Percentiles rank a stretch among this genome's conserved stretches.
Conservation (phyloP, 257 asterid species). For the Penstemon barbatus region DNA sequence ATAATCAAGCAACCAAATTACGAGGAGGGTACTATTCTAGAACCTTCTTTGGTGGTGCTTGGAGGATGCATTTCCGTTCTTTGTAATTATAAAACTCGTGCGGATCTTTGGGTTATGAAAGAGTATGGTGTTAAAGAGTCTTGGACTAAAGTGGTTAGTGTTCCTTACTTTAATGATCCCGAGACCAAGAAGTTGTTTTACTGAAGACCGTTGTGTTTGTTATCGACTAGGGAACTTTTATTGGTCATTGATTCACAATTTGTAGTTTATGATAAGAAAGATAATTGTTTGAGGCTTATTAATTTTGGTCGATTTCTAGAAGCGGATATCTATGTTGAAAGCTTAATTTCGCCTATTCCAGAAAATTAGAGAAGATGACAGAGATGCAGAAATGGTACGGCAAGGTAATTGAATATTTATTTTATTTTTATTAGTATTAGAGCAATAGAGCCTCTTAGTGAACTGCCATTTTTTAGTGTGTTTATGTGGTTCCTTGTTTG, state of each 20-base stretch:
- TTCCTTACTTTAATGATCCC: conserved; percentile 30
- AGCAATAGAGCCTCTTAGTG: too few relatives aligned
- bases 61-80: conserved; percentile 41
- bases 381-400: conserved; percentile 4
- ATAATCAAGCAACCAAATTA: conserved; percentile 40
- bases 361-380: neutral
- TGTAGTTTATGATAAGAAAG: conserved; percentile 38
- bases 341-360: conserved; percentile 40
- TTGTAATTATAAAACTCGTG: conserved; percentile 17
- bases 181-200: neutral
- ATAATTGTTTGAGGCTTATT: conserved; percentile 23
- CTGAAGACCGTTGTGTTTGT: conserved; percentile 33
- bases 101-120: conserved; percentile 53
- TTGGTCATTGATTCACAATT: conserved; percentile 27
- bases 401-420: neutral
- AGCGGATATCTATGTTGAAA: conserved; percentile 45
- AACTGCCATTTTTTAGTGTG: too few relatives aligned
- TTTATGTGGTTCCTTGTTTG: too few relatives aligned
- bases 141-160: conserved; percentile 42
- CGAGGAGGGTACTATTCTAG: conserved; percentile 24
- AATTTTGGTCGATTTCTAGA: conserved; percentile 23
- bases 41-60: conserved; percentile 34
- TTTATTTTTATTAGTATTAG: too few relatives aligned
- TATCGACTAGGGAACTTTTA: conserved; percentile 40
- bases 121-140: conserved; percentile 47